A percentile compares a stretch with the other conserved stretches of the same genome.
Conservation (phyloP, 2,329 filamentous ascomycete species). For the Cadophora gregata region DNA sequence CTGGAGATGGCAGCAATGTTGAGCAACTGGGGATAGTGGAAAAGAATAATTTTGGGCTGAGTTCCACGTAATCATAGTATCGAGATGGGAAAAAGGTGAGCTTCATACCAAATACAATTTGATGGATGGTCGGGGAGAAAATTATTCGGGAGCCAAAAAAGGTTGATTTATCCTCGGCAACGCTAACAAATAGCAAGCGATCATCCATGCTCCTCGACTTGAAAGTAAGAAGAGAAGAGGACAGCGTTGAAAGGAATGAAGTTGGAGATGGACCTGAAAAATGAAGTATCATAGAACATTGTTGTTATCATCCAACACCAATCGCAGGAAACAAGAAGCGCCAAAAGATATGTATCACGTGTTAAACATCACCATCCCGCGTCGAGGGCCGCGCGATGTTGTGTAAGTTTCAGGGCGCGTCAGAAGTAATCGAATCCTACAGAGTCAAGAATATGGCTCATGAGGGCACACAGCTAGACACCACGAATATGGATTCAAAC, state of each 20-base stretch:
- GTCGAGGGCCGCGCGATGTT: too few species aligned
- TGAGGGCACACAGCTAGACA: too few species aligned
- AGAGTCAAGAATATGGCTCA: too few species aligned
- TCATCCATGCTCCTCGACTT: not conserved
- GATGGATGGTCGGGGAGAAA: not conserved
- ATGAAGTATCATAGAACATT: not conserved
- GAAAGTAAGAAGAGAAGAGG: not conserved
- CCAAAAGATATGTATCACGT: too few species aligned
- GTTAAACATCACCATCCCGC: too few species aligned
- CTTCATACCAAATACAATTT: not conserved
- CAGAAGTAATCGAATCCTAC: too few species aligned
- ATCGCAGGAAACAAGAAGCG: too few species aligned
- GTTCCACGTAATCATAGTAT: too few species aligned
- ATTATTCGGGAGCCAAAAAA: not conserved
- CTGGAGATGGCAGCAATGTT: not conserved
- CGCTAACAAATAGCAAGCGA: not conserved
- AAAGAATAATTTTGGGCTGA: too few species aligned
- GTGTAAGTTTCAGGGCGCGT: too few species aligned
- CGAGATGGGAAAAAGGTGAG: not conserved
- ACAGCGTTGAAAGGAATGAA: not conserved
- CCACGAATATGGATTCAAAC: too few species aligned
- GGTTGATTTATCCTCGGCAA: constrained; percentile 11
- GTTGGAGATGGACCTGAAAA: not conserved
- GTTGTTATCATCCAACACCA: not conserved
- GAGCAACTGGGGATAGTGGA: not conserved